phyloP scores from a whole-genome alignment of 2,329 filamentous ascomycete species.

The Gaeumannomyces tritici region DNA sequence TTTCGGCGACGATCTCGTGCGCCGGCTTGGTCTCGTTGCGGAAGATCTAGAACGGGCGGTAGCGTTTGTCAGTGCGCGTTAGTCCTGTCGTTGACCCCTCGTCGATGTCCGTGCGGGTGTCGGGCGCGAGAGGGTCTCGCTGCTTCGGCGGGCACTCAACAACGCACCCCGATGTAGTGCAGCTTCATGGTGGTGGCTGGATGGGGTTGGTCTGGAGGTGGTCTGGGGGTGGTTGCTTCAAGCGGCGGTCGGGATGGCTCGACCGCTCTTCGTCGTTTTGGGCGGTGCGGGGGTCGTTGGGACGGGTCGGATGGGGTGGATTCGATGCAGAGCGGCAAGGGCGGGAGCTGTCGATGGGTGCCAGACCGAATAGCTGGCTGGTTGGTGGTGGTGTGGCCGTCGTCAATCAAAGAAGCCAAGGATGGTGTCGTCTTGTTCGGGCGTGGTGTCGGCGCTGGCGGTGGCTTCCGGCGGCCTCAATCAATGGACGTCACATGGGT shows the following conservation, averaged over 20 bases:
- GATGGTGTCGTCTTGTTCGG: background rate
- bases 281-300: background rate
- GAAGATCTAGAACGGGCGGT: conserved; percentile 50
- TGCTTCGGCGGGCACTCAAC: conserved; percentile 5
- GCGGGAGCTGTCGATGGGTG: background rate
- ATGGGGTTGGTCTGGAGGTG: background rate
- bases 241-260: background rate
- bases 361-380: background rate
- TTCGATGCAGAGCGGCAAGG: background rate
- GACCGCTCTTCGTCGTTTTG: background rate
- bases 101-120: background rate
- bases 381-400: background rate
- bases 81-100: background rate
- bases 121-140: background rate
- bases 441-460: background rate
- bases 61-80: background rate
- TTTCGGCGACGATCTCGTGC: conserved; percentile 66
- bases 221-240: background rate
- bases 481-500: background rate
- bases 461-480: background rate
- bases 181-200: conserved; percentile 60
- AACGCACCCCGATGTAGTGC: conserved; percentile 73
- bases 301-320: background rate
- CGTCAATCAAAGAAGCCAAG: background rate
- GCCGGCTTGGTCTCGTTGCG: conserved; percentile 70